Evolutionary conservation across 495 filamentous ascomycete genomes (phyloP), one percentile per base, ranked within the genome.

Genomic region (Talaromyces thailandensis): DNA sequence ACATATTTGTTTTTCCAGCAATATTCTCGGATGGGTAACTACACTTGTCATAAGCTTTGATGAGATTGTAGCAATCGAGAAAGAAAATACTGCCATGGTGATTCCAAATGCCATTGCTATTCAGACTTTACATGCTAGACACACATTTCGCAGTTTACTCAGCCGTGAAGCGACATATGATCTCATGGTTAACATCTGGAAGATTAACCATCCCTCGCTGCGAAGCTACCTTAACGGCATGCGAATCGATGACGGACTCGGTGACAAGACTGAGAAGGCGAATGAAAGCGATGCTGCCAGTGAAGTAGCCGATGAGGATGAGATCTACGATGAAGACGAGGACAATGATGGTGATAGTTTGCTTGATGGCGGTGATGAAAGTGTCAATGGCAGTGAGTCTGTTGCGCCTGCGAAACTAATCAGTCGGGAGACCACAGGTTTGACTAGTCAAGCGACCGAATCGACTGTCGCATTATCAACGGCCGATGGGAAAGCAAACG

Each of bases 21-120:
- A 99, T 70, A 99, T 99, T 58, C 82, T 99, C 37, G 94, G 94
- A 37, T 99, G 94, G 94, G 86, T 95, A 1, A 99, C 95, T 1
- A 98, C 92, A 4, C 76, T 98, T 29, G 93, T 99, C 45, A 96
- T 99, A 73, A 94, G 90, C 70, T 99, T 98, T 71, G 95, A 98
- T 69, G 94, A 99, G 71, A 88, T 99, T 56, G 91, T 98, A 31
- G 89, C 92, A 0, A 87, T 99, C 2, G 94, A 99, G 71, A 99
- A 98, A 75, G 92, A 96, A 73, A 96, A 83, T 64, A 99, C 94
- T 0, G 95, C 93, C 4, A 82, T 98, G 71, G 85, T 99, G 1
- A 97, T 99, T 72, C 94, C 93, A 52, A 99, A 99, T 75, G 95
- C 92, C 16, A 92, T 99, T 64, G 93, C 95, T 62, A 96, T 99